Base-by-base conservation (phyloP, 192 early-diverging fungal genomes). In the Lobulomyces angularis region DNA sequence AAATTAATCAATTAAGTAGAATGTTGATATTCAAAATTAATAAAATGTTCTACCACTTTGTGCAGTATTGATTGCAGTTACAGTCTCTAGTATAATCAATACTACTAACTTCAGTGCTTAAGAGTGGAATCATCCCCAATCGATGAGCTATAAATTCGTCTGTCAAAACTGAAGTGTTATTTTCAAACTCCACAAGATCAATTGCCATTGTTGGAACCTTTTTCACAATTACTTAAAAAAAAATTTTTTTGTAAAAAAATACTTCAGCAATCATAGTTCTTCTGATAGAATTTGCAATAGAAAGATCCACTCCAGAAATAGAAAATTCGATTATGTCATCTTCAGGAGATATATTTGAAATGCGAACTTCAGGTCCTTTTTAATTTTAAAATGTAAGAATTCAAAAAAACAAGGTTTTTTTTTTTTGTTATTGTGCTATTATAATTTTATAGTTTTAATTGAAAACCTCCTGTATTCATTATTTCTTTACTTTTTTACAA, bases 261-360 rank as follows among this genome's bases (percentile, higher is more conserved):
- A 97, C 90, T 54, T 97, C 94, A 17, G 90, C 82, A 48, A 97
- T 89, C 90, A 97, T 95, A n/a, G 82, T 68, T 37, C 94, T 70
- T 35, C 94, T 76, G 17, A 97, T 58, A 11, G 88, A 72, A 61
- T 97, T 97, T 23, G 94, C 90, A 4, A 97, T 71, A 51, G 83
- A 74, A 41, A 92, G 66, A 52, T 91, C 87, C 35, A 81, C 83
- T 60, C 92, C 86, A 51, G 69, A 80, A 9, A 97, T 69, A 12
- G 82, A 71, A 51, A 97, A 92, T 47, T 75, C 72, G 24, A 97
- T 69, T 32, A 53, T 59, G 46, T 71, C 62, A 27, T 62, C n/a
- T 25, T 39, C n/a, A n/a, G n/a, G n/a, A n/a, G n/a, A n/a, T n/a
- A 17, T 23, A 21, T n/a, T n/a, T n/a, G n/a, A n/a, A n/a, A n/a